Percentiles rank a stretch among this genome's conserved stretches.
phyloP scores from a whole-genome alignment of 179 eudicot genomes.

The Silene noctiflora region DNA sequence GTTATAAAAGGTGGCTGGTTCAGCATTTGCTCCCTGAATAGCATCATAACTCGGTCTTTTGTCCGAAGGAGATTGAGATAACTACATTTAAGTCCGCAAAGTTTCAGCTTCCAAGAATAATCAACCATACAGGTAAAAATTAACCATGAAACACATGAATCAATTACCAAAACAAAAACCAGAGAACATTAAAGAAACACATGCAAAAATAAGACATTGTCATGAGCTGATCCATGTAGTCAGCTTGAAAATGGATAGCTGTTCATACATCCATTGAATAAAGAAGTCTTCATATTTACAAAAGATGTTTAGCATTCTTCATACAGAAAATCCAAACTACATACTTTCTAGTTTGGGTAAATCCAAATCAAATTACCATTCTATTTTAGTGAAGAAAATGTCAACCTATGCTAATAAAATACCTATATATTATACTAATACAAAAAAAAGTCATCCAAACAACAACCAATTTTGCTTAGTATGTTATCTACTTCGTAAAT shows the following conservation, averaged over 20 bases:
- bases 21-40: constrained; percentile 78
- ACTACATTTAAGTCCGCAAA: constrained; percentile 36
- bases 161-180: not conserved
- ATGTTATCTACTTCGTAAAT: too few relatives aligned
- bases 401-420: too few relatives aligned
- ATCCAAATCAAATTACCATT: too few relatives aligned
- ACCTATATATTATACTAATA: too few relatives aligned
- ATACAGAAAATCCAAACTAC: not conserved
- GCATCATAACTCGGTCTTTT: constrained; percentile 82
- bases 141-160: not conserved
- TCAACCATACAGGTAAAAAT: not conserved
- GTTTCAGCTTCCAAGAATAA: constrained; percentile 17
- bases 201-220: not conserved
- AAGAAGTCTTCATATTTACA: not conserved
- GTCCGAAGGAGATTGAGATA: constrained; percentile 72
- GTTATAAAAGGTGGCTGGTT: constrained; percentile 89
- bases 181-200: not conserved
- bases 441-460: too few relatives aligned
- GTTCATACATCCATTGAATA: not conserved
- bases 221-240: not conserved
- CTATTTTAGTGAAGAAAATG: too few relatives aligned
- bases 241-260: not conserved
- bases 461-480: too few relatives aligned
- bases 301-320: not conserved
- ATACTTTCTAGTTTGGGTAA: too few relatives aligned